phyloP scores from a whole-genome alignment of 2,329 filamentous ascomycete species.

The Alternaria sp. region DNA sequence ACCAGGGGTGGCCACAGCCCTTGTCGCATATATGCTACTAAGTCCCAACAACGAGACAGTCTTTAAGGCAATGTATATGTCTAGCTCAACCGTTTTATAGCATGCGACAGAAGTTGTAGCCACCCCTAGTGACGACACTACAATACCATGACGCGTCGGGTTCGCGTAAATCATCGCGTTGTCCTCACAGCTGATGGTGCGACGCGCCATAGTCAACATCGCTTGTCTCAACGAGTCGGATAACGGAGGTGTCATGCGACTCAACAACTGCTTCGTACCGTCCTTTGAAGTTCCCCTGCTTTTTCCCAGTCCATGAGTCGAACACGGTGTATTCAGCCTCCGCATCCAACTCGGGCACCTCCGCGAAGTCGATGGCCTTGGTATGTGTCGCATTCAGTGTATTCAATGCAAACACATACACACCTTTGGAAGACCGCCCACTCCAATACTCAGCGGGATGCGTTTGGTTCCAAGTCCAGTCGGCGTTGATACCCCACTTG shows the following conservation, averaged over 20 bases:
- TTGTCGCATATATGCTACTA: too few relatives aligned
- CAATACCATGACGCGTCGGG: background rate
- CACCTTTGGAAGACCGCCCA: slow-evolving; percentile 28
- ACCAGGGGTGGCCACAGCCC: too few relatives aligned
- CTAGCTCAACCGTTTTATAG: too few relatives aligned
- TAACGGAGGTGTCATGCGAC: slow-evolving; percentile 1
- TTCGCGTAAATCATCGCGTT: background rate
- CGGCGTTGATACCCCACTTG: slow-evolving; percentile 58
- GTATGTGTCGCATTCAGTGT: slow-evolving; percentile 18
- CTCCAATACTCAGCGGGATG: slow-evolving; percentile 40
- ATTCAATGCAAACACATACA: slow-evolving; percentile 37
- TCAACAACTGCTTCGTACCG: slow-evolving; percentile 1
- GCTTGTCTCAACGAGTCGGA: background rate
- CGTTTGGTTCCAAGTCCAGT: slow-evolving; percentile 57
- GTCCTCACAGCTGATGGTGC: background rate
- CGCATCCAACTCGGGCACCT: slow-evolving; percentile 28
- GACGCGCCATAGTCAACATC: background rate
- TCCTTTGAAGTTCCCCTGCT: slow-evolving; percentile 1
- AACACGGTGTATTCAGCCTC: slow-evolving; percentile 18
- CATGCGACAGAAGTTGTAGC: background rate
- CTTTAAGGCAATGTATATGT: too few relatives aligned
- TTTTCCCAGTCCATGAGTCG: slow-evolving; percentile 29
- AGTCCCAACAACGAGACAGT: too few relatives aligned
- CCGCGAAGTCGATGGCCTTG: slow-evolving; percentile 24
- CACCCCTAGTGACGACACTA: background rate